A percentile compares a stretch with the other conserved stretches of the same genome.
phyloP scores from a whole-genome alignment of 2,329 filamentous ascomycete genomes.

The Exutisphaerella laricina region DNA sequence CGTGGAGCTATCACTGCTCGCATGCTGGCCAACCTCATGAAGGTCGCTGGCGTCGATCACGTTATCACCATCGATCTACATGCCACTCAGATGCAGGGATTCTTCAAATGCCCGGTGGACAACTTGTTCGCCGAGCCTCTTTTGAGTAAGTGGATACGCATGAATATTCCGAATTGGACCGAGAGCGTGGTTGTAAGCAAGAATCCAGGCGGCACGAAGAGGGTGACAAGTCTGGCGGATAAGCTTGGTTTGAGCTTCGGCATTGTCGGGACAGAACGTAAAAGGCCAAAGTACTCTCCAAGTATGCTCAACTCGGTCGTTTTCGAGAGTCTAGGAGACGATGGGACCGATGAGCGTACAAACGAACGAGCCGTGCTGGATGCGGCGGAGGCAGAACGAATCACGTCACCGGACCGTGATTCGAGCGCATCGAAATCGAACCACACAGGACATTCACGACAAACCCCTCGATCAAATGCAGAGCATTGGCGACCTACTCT shows the following conservation, averaged over 20 bases:
- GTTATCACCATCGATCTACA: constrained; percentile 97
- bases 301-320: constrained; percentile 77
- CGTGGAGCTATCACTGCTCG: constrained; percentile 92
- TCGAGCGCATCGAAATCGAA: constrained; percentile 20
- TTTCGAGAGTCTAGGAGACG: constrained; percentile 45
- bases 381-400: constrained; percentile 20
- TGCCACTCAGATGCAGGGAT: constrained; percentile 93
- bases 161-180: constrained; percentile 80
- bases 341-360: constrained; percentile 37
- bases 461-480: constrained; percentile 13
- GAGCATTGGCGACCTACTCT: constrained; percentile 9
- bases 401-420: constrained; percentile 10
- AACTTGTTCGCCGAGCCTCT: constrained; percentile 95
- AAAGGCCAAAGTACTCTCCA: constrained; percentile 43
- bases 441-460: constrained; percentile 22
- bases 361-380: constrained; percentile 8
- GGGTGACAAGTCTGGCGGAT: constrained; percentile 92
- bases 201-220: constrained; percentile 94
- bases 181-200: constrained; percentile 96
- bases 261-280: constrained; percentile 80
- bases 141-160: constrained; percentile 89
- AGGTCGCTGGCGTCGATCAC: constrained; percentile 92
- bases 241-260: constrained; percentile 96
- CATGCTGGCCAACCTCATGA: constrained; percentile 92
- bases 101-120: constrained; percentile 96